A percentile compares a stretch with the other conserved stretches of the same genome.
Conservation (phyloP, 2,329 filamentous ascomycete genomes). For the Colletotrichum tamarilloi region DNA sequence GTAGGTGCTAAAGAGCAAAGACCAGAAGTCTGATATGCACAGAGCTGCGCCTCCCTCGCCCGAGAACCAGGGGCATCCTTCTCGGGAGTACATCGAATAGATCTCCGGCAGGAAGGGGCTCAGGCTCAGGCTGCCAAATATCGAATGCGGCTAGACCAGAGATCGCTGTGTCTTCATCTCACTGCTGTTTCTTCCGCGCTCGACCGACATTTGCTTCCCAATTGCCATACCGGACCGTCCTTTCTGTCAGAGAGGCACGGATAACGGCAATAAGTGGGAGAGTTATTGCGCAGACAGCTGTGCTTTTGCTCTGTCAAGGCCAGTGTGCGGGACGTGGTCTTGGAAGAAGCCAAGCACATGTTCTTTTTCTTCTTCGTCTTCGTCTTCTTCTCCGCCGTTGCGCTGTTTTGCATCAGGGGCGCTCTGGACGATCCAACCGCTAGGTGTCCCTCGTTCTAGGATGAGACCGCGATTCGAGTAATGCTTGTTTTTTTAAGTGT, state of each 20-base stretch:
- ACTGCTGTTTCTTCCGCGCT: constrained; percentile 19
- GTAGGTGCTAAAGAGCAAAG: background rate
- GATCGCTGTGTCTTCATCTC: constrained; percentile 22
- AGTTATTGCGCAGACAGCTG: background rate
- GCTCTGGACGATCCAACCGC: constrained; percentile 19
- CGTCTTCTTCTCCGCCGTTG: background rate
- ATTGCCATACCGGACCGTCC: background rate
- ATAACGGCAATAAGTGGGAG: background rate
- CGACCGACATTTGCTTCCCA: background rate
- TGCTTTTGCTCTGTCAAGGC: background rate
- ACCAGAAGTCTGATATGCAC: constrained; percentile 29
- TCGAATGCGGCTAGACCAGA: constrained; percentile 15
- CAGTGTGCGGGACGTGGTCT: background rate
- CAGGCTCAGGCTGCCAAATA: constrained; percentile 29
- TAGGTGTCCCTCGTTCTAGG: background rate
- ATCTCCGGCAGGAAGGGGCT: constrained; percentile 21
- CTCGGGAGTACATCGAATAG: constrained; percentile 21
- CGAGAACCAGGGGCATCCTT: constrained; percentile 24
- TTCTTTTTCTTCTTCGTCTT: background rate
- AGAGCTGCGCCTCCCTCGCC: constrained; percentile 33
- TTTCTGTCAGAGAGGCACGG: constrained; percentile 7
- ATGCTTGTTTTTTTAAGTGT: background rate
- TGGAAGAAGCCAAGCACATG: background rate
- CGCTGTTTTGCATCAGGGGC: background rate
- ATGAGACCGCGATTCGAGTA: constrained; percentile 1